Percentiles rank a stretch among this genome's conserved stretches.
phyloP scores from a whole-genome alignment of 371 early-diverging fungal species.

The Saksenaea vasiformis region DNA sequence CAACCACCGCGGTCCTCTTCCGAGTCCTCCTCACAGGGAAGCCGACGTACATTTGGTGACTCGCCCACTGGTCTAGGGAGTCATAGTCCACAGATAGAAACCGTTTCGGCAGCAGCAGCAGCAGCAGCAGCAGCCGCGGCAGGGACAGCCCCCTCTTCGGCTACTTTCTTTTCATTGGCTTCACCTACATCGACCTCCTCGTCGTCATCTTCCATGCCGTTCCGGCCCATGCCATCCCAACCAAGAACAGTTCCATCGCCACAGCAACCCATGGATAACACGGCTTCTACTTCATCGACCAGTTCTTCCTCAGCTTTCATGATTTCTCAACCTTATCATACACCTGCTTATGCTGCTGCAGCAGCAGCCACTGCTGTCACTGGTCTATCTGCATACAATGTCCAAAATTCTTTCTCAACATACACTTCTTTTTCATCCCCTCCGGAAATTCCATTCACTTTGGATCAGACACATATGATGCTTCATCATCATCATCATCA shows the following conservation, averaged over 20 bases:
- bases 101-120: not conserved
- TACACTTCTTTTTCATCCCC: constrained; percentile 9
- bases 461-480: constrained; percentile 1
- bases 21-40: constrained; percentile 24
- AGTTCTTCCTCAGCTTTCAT: not conserved
- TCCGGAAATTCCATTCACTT: not conserved
- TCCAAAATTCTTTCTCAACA: constrained; percentile 6
- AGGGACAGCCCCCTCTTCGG: not conserved
- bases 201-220: not conserved
- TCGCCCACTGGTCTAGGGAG: not conserved
- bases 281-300: not conserved
- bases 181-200: not conserved
- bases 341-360: not conserved
- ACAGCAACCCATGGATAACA: not conserved
- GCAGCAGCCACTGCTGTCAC: not conserved
- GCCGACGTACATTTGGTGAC: not conserved
- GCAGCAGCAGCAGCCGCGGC: not conserved
- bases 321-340: not conserved
- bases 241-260: not conserved
- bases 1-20: constrained; percentile 23
- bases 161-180: not conserved
- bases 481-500: constrained; percentile 21
- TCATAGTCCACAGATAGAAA: not conserved
- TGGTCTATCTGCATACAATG: not conserved
- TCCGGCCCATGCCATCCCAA: not conserved